A percentile compares a stretch with the other conserved stretches of the same genome.
phyloP scores from a whole-genome alignment of 139 green algal genomes.

The Chlorella sp. region DNA sequence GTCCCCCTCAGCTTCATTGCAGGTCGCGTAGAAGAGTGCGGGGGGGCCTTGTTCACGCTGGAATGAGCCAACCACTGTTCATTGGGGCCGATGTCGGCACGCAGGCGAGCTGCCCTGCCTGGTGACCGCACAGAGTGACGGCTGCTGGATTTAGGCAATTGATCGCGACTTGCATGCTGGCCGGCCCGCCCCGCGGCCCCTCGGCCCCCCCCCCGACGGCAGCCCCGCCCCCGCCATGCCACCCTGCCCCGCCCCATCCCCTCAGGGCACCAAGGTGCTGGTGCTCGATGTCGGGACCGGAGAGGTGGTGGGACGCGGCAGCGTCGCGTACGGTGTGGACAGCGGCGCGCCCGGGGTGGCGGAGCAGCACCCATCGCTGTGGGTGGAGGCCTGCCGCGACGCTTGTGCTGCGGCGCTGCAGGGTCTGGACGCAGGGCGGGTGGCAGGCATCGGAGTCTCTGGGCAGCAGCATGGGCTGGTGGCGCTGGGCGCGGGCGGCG shows the following conservation, averaged over 20 bases:
- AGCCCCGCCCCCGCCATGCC: neutral
- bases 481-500: conserved; percentile 52
- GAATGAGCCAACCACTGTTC: no score
- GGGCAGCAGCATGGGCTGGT: conserved; percentile 94
- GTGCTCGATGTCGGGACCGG: conserved; percentile 53
- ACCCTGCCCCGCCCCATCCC: conserved; percentile 11
- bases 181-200: neutral
- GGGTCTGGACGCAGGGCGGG: conserved; percentile 22
- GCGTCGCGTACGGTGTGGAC: conserved; percentile 52
- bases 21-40: no score
- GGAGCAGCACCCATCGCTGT: conserved; percentile 77
- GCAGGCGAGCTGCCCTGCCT: neutral
- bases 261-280: conserved; percentile 72
- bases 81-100: neutral
- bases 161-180: neutral
- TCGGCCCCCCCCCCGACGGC: neutral
- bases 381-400: conserved; percentile 58
- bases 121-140: neutral
- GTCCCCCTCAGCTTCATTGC: no score
- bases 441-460: conserved; percentile 74
- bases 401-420: conserved; percentile 2
- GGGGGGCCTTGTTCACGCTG: no score
- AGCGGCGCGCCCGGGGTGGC: conserved; percentile 56
- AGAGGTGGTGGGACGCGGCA: conserved; percentile 54
- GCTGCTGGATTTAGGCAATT: neutral